Evolutionary conservation across 805 yeast species (phyloP).

Genomic region (Ogataea paradorogensis): DNA sequence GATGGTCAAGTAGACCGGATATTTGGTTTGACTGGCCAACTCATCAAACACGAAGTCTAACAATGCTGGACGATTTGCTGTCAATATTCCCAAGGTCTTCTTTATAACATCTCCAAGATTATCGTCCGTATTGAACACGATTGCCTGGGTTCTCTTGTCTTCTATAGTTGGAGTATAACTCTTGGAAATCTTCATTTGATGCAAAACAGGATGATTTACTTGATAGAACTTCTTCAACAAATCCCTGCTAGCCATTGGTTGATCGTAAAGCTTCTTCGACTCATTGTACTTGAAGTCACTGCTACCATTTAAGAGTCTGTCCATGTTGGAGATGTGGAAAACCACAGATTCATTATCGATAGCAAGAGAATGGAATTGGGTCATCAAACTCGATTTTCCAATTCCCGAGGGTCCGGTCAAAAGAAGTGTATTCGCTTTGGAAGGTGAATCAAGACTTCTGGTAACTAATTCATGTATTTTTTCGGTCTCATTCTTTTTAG

Average conservation of each 20-base stretch:
- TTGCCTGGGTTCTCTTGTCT: constrained; percentile 13
- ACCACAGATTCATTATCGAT: constrained; percentile 43
- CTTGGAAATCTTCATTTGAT: constrained; percentile 27
- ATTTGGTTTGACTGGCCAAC: constrained; percentile 44
- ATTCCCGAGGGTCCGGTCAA: constrained; percentile 71
- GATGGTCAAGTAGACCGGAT: constrained; percentile 65
- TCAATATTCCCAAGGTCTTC: constrained; percentile 20
- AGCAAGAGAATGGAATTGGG: constrained; percentile 64
- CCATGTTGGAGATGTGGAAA: constrained; percentile 63
- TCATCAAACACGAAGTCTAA: constrained; percentile 56
- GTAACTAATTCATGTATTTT: constrained; percentile 39
- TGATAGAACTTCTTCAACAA: constrained; percentile 51
- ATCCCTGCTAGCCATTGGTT: constrained; percentile 71
- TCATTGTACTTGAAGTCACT: constrained; percentile 61
- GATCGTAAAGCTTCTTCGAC: constrained; percentile 52
- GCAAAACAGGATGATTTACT: constrained; percentile 42
- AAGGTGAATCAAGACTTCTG: constrained; percentile 31
- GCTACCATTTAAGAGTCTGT: constrained; percentile 65
- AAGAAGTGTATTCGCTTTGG: constrained; percentile 46
- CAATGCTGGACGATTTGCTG: constrained; percentile 37
- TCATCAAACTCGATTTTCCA: constrained; percentile 72
- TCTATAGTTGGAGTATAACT: constrained; percentile 23
- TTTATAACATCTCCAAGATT: constrained; percentile 45
- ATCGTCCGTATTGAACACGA: constrained; percentile 18
- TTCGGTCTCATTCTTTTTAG: constrained; percentile 47